Evolutionary conservation across 257 asterid genomes (phyloP), one percentile per base, ranked within the genome.

Genomic region (Scutellaria galericulata): DNA sequence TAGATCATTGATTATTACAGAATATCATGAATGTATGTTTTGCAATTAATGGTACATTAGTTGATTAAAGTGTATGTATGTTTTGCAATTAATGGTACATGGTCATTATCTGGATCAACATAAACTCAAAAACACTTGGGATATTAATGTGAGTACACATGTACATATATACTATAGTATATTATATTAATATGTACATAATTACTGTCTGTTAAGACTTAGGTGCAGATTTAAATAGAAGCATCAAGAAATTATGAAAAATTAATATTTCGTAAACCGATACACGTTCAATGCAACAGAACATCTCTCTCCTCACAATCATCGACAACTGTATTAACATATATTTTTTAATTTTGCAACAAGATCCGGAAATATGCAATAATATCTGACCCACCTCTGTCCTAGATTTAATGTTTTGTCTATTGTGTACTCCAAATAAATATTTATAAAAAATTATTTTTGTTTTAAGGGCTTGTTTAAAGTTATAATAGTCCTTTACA

Each of bases 381-480:
- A 68, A 68, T 40, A 27, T 11, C 52, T 51, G 41, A 53, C 63
- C 22, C 6, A 52, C 73, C 53, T 67, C 64, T 20, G 22, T 68
- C 64, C 73, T 10, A 6, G 41, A 20, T 53, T 53, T 53, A 39
- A 68, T 68, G 52, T 12, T 6, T 40, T 66, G 58, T 66, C 20
- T 10, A 31, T 64, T 11, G 41, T 47, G 0, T 57, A 20, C 9
- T 0, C 37, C 37, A 57, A 57, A 27, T 57, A 22, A 31, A 11
- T n/a, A 35, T 24, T 57, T 22, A 22, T 27, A 27, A 3, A 2
- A 10, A 7, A 27, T 31, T 27, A 18, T 31, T 27, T 57, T 5
- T 57, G 10, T 4, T 2, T 31, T 31, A 31, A 4, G 37, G 5
- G 37, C 0, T 31, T 31, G 27, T 24, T 24, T 24, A 24, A 24